phyloP scores from a whole-genome alignment of 225 moss, liverwort and hornwort genomes.

The Takakia lepidozioides region DNA sequence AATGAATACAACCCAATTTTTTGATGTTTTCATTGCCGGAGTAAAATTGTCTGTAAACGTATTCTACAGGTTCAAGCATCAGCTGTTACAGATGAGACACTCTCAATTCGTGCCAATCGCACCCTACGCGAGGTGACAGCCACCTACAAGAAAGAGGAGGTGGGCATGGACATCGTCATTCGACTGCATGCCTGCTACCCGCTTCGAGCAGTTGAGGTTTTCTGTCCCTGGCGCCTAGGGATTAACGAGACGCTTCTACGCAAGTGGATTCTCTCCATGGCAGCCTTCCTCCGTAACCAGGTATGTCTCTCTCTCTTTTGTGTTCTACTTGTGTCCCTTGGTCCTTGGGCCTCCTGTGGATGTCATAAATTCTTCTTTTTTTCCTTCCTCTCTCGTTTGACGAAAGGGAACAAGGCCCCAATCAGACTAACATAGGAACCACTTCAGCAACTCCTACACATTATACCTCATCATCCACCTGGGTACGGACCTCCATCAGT shows the following conservation, averaged over 20 bases:
- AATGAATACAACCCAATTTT: background rate
- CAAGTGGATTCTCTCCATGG: constrained; percentile 99
- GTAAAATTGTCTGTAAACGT: too few relatives aligned
- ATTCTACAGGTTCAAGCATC: constrained; percentile 75
- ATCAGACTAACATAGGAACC: too few relatives aligned
- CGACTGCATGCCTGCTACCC: constrained; percentile 86
- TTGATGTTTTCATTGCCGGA: background rate
- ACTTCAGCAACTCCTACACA: too few relatives aligned
- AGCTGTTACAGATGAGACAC: constrained; percentile 76
- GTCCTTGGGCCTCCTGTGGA: too few relatives aligned
- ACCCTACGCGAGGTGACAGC: constrained; percentile 83
- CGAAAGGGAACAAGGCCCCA: too few relatives aligned
- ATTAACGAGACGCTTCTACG: constrained; percentile 80
- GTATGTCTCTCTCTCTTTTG: constrained; percentile 14
- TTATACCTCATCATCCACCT: too few relatives aligned
- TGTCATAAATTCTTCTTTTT: too few relatives aligned
- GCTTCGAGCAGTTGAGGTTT: constrained; percentile 74
- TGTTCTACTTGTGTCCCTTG: background rate
- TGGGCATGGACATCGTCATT: constrained; percentile 84
- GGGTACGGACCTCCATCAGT: too few relatives aligned
- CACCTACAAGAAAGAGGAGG: constrained; percentile 90
- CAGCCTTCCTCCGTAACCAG: constrained; percentile 89
- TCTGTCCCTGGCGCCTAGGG: constrained; percentile 80
- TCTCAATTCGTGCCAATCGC: constrained; percentile 80
- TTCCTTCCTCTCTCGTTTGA: too few relatives aligned